Base-by-base conservation (phyloP, 805 yeast species). In the Starmera amethionina region DNA sequence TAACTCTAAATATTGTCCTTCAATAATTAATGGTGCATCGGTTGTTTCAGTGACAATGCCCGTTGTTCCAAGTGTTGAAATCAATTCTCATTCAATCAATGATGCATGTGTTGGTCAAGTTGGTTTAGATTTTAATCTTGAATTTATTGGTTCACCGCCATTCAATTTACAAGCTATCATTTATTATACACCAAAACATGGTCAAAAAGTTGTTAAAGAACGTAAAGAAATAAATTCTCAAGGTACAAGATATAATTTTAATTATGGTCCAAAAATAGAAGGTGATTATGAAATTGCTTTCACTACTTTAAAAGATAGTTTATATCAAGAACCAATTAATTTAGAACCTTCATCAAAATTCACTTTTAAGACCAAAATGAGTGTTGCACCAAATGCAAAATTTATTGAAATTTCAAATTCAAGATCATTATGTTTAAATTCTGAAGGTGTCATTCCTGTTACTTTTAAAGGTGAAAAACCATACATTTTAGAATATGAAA, bases 41-140 rank as follows among this genome's bases (percentile, higher is more conserved):
- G 57, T 65, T 2, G 65, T 82, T 10, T 54, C 64, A 14, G 69
- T 86, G 1, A 76, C 87, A 1, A 62, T 64, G 30, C 81, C 83
- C 5, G 71, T 78, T 4, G 70, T 71, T 30, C 81, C 83, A 9
- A 52, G 63, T 18, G 44, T 77, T 19, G 47, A 56, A 4, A 68
- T 74, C 13, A 55, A 50, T 25, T 59, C 70, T 3, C 56, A 58
- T 9, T 64, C 90, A 3, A 76, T 90, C 3, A 67, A 77, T 22
- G 97, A 90, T 52, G 75, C 82, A 37, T 93, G 99, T 64, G 83
- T 93, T 28, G 98, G 98, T 0, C 86, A 88, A 35, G 79, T 87
- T 8, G 98, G 97, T 0, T 77, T 88, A 43, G 68, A 71, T 29
- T 87, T 86, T 45, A 84, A 80, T 38, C 67, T 89, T 42, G 60